Base-by-base conservation (phyloP, 208 protist species). In the Vickermania spadyakhi region DNA sequence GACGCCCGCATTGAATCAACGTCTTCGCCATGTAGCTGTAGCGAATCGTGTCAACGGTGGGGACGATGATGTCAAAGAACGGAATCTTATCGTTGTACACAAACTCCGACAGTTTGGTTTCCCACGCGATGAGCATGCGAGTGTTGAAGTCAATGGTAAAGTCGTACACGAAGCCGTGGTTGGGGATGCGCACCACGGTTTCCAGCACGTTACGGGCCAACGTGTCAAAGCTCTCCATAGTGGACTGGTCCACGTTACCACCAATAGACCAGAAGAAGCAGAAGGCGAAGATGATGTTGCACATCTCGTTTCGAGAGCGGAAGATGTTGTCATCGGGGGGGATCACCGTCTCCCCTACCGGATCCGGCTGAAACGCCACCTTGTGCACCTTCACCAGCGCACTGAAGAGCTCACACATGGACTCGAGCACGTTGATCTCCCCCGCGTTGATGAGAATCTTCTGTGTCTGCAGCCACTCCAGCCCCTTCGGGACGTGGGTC, bases 1-100 rank as follows among this genome's bases (percentile, higher is more conserved):
- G 91, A 67, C 96, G 89, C 11, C 84, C 75, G 41, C 68, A 79
- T 4, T 83, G 63, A 29, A 98, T 70, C 21, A 97, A 77, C 18
- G 79, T 94, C 73, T 89, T 77, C 4, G 97, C 72, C n/a, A 99
- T 56, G 31, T 81, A 94, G 57, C 87, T 89, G 70, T 96, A 97
- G 28, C 96, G 89, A 51, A 98, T 89, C 22, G 97, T 98, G 75
- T 99, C 97, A 13, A 97, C 76, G 3, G 97, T 99, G 1, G 97
- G 95, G 7, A 99, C 96, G 52, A 98, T 79, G 27, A 99, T 94
- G 66, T 98, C 77, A 74, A 98, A 99, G 82, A 95, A 99, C 3
- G 97, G 94, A 31, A 79, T 76, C 7, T 72, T 66, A 0, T 73
- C 69, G 58, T 89, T 72, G 75, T 96, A 97, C 18, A 68, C 53